These are phyloP conservation scores for Epichloe aotearoae DNA, from an alignment of 2,329 filamentous ascomycete species.

Conservation along the genomic window DNA sequence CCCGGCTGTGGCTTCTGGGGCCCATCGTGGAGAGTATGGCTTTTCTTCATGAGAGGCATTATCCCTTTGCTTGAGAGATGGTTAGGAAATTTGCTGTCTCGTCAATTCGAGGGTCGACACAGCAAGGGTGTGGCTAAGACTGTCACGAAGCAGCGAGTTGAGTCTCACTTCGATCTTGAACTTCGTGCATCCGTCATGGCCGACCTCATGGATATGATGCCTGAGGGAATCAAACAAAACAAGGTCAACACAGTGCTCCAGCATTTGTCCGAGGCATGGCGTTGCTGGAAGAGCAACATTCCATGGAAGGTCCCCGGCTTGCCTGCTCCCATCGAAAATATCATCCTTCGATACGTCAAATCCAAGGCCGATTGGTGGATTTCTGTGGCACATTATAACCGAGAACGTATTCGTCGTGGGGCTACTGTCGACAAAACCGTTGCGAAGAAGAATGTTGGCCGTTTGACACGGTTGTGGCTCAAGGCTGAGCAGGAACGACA, in stretches of 20 bases:
- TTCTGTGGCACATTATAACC: constrained; percentile 96
- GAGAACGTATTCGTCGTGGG: constrained; percentile 88
- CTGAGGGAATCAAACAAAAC: constrained; percentile 97
- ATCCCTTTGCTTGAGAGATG: constrained; percentile 93
- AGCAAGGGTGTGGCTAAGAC: constrained; percentile 99
- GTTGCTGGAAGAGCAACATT: constrained; percentile 99
- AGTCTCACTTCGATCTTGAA: constrained; percentile 96
- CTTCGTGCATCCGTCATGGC: constrained; percentile 97
- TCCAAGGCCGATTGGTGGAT: constrained; percentile 99
- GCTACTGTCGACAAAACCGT: constrained; percentile 98
- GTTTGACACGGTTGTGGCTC: constrained; percentile 87
- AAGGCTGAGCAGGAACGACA: constrained; percentile 97
- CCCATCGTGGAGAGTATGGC: constrained; percentile 95
- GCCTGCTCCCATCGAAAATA: constrained; percentile 95
- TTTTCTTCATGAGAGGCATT: constrained; percentile 98
- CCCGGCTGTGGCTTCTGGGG: constrained; percentile 99
- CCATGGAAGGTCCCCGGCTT: constrained; percentile 98
- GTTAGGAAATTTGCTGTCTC: constrained; percentile 90
- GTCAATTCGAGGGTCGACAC: constrained; percentile 95
- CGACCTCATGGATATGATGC: constrained; percentile 99
- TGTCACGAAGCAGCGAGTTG: constrained; percentile 96
- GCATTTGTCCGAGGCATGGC: constrained; percentile 94
- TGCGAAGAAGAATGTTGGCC: constrained; percentile 96
- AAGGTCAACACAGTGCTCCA: constrained; percentile 97
- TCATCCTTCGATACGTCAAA: constrained; percentile 96